Conservation (phyloP, 2,329 filamentous ascomycete species). For the Nemania abortiva region DNA sequence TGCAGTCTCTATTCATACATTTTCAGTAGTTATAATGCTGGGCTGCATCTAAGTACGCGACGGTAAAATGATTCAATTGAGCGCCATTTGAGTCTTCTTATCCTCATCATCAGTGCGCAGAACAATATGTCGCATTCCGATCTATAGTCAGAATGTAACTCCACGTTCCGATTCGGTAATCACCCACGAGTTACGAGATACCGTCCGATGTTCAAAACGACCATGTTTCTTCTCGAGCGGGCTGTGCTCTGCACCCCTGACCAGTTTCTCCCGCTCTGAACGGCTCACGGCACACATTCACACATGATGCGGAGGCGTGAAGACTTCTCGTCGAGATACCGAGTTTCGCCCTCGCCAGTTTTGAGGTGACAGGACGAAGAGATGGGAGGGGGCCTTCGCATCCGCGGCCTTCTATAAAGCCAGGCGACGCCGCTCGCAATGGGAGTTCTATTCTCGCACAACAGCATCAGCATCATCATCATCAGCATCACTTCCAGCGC, state of each 20-base stretch:
- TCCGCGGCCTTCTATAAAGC: constrained; percentile 29
- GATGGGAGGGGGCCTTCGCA: not conserved
- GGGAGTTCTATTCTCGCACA: constrained; percentile 2
- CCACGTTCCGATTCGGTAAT: not conserved
- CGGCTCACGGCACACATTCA: constrained; percentile 7
- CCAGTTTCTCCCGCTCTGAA: constrained; percentile 3
- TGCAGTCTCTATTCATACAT: not conserved
- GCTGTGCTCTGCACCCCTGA: constrained; percentile 19
- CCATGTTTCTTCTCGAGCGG: constrained; percentile 15
- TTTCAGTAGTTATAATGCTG: not conserved
- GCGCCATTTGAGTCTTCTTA: not conserved
- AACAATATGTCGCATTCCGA: not conserved
- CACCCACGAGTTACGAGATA: constrained; percentile 7
- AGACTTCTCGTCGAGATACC: not conserved
- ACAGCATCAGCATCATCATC: constrained; percentile 19
- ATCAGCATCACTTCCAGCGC: not conserved
- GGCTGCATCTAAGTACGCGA: not conserved
- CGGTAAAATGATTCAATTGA: not conserved
- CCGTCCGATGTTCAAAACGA: constrained; percentile 34
- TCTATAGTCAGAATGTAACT: constrained; percentile 14
- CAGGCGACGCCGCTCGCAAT: constrained; percentile 8
- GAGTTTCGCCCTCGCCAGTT: not conserved
- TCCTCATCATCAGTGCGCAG: not conserved
- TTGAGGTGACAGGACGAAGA: constrained; percentile 5
- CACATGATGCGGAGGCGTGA: not conserved